These are phyloP conservation scores for Zizania palustris DNA, from an alignment of 202 grass and related monocot genomes.

Conservation along the genomic window DNA sequence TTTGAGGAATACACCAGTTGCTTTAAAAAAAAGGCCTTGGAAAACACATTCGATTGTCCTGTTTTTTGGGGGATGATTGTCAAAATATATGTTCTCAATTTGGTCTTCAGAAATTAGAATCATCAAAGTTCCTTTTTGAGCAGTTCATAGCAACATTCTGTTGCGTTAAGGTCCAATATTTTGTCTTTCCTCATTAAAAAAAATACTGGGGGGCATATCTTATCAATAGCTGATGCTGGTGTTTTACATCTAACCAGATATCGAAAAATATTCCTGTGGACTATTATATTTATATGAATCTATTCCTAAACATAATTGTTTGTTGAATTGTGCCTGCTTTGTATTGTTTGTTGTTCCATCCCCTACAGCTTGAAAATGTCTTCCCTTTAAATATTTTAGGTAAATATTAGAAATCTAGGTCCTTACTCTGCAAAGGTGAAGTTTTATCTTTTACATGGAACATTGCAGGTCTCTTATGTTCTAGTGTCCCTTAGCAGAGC, in stretches of 20 bases:
- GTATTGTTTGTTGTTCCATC: not conserved
- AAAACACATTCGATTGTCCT: not conserved
- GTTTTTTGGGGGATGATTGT: not conserved
- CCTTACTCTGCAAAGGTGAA: not conserved
- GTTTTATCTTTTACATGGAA: conserved; percentile 30
- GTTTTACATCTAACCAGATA: not conserved
- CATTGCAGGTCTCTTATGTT: conserved; percentile 80
- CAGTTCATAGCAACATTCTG: not conserved
- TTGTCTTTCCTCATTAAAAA: not conserved
- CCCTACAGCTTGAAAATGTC: not conserved
- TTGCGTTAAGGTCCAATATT: not conserved
- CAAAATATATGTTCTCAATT: not conserved
- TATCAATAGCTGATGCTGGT: not conserved
- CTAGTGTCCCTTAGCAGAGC: conserved; percentile 77
- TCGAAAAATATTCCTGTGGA: not conserved
- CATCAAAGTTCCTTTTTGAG: not conserved
- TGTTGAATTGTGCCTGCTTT: not conserved
- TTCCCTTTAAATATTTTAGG: not conserved
- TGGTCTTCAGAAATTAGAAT: not conserved
- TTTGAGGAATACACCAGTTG: not conserved
- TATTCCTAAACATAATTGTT: no score
- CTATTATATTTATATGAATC: no score
- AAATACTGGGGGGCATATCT: not conserved
- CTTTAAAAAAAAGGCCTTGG: not conserved
- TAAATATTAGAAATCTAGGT: not conserved